These are phyloP conservation scores for Flaveria bidentis DNA, from an alignment of 129 eudicot species.

Conservation along the genomic window DNA sequence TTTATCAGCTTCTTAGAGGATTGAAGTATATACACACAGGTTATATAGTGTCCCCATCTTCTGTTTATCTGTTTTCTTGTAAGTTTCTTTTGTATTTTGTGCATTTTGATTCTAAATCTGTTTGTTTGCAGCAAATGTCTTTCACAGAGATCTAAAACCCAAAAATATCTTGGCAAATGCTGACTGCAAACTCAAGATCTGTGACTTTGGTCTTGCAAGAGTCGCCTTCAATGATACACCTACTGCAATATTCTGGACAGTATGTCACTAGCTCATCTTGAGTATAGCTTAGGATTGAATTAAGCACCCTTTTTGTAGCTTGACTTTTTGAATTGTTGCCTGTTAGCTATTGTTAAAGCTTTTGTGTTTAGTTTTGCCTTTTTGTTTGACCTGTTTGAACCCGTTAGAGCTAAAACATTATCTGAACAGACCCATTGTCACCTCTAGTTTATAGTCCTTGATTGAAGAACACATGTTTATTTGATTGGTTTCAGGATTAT, in stretches of 20 bases:
- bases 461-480: not conserved
- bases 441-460: not conserved
- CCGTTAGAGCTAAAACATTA: not conserved
- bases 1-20: conserved; percentile 95
- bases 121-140: conserved; percentile 74
- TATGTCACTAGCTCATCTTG: conserved; percentile 32
- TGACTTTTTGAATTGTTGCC: not conserved
- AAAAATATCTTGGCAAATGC: conserved; percentile 95
- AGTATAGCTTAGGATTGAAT: not conserved
- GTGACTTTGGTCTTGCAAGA: conserved; percentile 97
- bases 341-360: not conserved
- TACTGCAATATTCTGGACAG: conserved; percentile 97
- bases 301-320: not conserved
- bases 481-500: conserved; percentile 59
- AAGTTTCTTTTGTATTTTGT: conserved; percentile 12
- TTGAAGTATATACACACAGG: conserved; percentile 94
- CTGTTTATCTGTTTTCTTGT: not conserved
- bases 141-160: conserved; percentile 89
- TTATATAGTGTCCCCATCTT: conserved; percentile 13
- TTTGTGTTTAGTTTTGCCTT: not conserved
- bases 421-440: not conserved
- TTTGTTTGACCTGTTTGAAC: not conserved
- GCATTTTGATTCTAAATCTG: conserved; percentile 21
- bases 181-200: conserved; percentile 90
- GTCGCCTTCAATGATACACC: conserved; percentile 99